Evolutionary conservation across 2,329 filamentous ascomycete species (phyloP), one percentile per base, ranked within the genome.

Genomic region (Cercospora brassicicola): DNA sequence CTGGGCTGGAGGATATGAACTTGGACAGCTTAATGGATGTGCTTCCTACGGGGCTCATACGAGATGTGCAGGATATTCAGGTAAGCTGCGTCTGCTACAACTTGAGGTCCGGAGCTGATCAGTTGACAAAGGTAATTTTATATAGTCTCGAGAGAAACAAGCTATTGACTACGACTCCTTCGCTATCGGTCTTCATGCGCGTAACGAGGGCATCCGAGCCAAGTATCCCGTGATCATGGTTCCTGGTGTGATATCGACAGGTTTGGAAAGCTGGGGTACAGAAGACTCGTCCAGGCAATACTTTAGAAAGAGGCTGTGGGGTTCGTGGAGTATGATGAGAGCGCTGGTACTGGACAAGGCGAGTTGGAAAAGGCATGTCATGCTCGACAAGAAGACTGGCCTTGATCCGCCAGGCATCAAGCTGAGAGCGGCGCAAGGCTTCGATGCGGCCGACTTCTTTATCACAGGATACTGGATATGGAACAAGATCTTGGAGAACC

Each of bases 281-380:
- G 89, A 91, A 61, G 91, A 94, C 76, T 84, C 85, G 51, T 97
- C 94, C 7, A 87, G 93, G 39, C 91, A 90, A 67, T 99, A 98
- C 81, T 99, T 99, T 80, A 87, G 95, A 70, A 97, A 96, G 82
- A 86, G 95, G 64, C 82, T 99, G 60, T 99, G 95, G 95, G 95
- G 95, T 4, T 97, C 93, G 73, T 99, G 96, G 95, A 96, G 88
- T 71, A 99, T 99, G 95, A 97, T 99, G 93, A 88, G 91, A 60
- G 94, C 95, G 0, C 82, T 99, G 72, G 92, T 99, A 1, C 81
- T 96, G 75, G 95, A 98, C 79, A 97, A 98, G 80, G 90, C 96
- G 30, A 86, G 87, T 36, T 99, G 95, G 95, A 99, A 97, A 83
- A 90, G 84, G 75, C 95, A 99, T 78, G 92, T 99, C 73, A 98